These are phyloP conservation scores for Orobanche coerulescens DNA, from an alignment of 257 asterid genomes.

Conservation along the genomic window DNA sequence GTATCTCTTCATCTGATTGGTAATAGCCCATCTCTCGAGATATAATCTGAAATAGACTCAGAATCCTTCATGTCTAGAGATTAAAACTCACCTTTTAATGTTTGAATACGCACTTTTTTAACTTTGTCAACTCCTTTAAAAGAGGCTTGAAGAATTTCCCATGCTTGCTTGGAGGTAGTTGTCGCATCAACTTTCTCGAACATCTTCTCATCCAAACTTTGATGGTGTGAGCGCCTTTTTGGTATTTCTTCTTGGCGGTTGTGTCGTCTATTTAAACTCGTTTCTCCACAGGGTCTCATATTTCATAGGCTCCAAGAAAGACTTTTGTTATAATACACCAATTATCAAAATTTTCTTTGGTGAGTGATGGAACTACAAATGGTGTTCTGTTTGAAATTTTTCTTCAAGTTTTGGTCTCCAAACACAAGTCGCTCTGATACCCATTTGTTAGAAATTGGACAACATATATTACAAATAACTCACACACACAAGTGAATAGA, in stretches of 20 bases:
- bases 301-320: not conserved
- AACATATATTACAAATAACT: too few species aligned
- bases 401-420: not conserved
- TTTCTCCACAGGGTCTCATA: not conserved
- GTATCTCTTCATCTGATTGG: not conserved
- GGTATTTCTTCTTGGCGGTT: too few species aligned
- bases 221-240: not conserved
- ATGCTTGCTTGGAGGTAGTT: slow-evolving; percentile 8
- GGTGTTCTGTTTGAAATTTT: not conserved
- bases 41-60: not conserved
- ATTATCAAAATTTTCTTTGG: not conserved
- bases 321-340: not conserved
- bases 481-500: too few species aligned
- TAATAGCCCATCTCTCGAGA: not conserved
- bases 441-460: too few species aligned
- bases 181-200: not conserved
- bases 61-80: not conserved
- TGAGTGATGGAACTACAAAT: not conserved
- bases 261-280: too few species aligned
- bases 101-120: too few species aligned
- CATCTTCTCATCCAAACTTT: not conserved
- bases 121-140: too few species aligned
- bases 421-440: not conserved
- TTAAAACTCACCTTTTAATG: too few species aligned
- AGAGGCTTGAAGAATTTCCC: not conserved